phyloP scores from a whole-genome alignment of 1,139 yeast genomes.

The Hemisphaericaspora xylanilytica region DNA sequence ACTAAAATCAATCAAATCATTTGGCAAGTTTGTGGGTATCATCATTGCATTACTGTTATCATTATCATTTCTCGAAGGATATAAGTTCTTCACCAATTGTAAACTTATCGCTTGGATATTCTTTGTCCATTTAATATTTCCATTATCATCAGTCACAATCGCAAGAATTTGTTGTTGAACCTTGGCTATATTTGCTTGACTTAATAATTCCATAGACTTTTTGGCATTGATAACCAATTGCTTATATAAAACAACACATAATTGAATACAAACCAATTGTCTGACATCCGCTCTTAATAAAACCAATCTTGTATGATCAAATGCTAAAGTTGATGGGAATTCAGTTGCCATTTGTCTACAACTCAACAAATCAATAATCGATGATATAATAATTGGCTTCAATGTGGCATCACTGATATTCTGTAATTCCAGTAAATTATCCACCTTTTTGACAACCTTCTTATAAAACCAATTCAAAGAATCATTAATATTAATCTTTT shows the following conservation, averaged over 20 bases:
- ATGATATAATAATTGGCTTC: slow-evolving; percentile 42
- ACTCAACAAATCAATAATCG: slow-evolving; percentile 61
- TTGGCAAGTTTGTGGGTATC: slow-evolving; percentile 25
- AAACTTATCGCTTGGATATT: slow-evolving; percentile 72
- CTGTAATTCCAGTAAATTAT: slow-evolving; percentile 3
- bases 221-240: slow-evolving; percentile 51
- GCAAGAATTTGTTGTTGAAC: slow-evolving; percentile 65
- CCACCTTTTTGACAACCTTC: slow-evolving; percentile 19
- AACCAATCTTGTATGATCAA: slow-evolving; percentile 79
- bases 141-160: slow-evolving; percentile 80
- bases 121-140: slow-evolving; percentile 88
- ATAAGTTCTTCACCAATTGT: slow-evolving; percentile 57
- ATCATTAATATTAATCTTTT: slow-evolving; percentile 64
- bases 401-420: slow-evolving; percentile 20
- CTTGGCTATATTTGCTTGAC: slow-evolving; percentile 29
- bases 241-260: slow-evolving; percentile 70
- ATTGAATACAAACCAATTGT: slow-evolving; percentile 76
- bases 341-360: slow-evolving; percentile 81
- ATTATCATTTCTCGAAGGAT: slow-evolving; percentile 1
- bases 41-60: slow-evolving; percentile 5
- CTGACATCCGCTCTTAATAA: slow-evolving; percentile 81
- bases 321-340: slow-evolving; percentile 83
- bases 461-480: slow-evolving; percentile 70
- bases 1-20: slow-evolving; percentile 57
- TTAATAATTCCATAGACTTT: slow-evolving; percentile 23